Evolutionary conservation across 2,329 filamentous ascomycete genomes (phyloP), one percentile per base, ranked within the genome.

Genomic region (Phialophora expanda): DNA sequence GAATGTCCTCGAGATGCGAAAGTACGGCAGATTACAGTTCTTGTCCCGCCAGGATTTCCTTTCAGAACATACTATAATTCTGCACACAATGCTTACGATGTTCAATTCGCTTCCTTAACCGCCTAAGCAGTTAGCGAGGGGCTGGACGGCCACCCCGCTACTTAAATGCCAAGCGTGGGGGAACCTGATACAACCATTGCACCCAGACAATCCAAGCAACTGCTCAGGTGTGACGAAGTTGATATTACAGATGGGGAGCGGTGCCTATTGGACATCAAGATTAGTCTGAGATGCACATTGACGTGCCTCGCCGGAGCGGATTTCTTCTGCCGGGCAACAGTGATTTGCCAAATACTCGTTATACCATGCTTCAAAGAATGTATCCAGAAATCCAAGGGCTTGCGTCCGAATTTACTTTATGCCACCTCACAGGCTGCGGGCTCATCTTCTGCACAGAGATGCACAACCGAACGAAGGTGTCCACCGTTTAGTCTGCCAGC

Each of bases 161-260:
- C 53, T 20, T 32, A 8, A 17, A 55, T 20, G 38, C 53, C 24
- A 55, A 55, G 28, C 53, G 53, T 55, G 53, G 53, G 53, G 38
- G 38, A n/a, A n/a, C 17, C 11, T n/a, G 38, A n/a, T 44, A 44
- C 38, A 44, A 44, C 38, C 38, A 44, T n/a, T 17, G 17, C 38
- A 20, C 38, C 38, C 38, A 7, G 17, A 44, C 6, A 44, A 20
- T 44, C 38, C 22, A 53, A 53, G 11, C 20, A 14, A 5, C 26
- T 53, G 3, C 7, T 24, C 12, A 53, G 22, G 48, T 28, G 22
- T 24, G 26, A 53, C 26, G 22, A 12, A 24, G 5, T n/a, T 14
- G 26, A 24, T 2, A 22, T 14, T 11, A 11, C 12, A 28, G 20
- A 26, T 8, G 22, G 26, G 48, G 20, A 53, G 26, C 22, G 26